Percentiles rank a stretch among this genome's conserved stretches.
phyloP scores from a whole-genome alignment of 2,329 filamentous ascomycete species.

The Clarireedia hainanense region DNA sequence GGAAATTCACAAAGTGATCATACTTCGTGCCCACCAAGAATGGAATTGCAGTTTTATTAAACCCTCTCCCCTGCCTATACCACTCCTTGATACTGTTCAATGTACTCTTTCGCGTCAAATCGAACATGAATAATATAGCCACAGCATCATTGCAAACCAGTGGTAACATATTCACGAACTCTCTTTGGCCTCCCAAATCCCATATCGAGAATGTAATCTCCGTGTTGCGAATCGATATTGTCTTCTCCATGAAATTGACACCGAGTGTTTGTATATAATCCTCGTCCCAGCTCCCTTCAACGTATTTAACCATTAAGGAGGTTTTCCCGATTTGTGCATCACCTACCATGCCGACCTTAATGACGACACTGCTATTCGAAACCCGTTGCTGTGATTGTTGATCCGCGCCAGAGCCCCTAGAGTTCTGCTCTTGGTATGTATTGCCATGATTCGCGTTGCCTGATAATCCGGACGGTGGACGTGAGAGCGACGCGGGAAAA shows the following conservation, averaged over 20 bases:
- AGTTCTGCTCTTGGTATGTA: constrained; percentile 29
- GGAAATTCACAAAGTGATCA: constrained; percentile 98
- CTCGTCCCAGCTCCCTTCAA: constrained; percentile 98
- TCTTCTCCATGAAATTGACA: constrained; percentile 99
- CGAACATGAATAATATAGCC: constrained; percentile 99
- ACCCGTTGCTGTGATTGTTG: constrained; percentile 11
- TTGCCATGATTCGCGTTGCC: constrained; percentile 26
- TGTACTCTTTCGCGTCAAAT: constrained; percentile 94
- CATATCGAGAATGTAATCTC: constrained; percentile 99
- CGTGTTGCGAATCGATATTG: constrained; percentile 97
- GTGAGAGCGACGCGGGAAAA: constrained; percentile 27
- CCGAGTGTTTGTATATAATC: constrained; percentile 98
- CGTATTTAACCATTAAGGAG: constrained; percentile 98
- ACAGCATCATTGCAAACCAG: constrained; percentile 99
- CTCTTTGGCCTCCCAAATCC: constrained; percentile 94
- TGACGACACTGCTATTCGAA: constrained; percentile 69
- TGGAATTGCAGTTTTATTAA: constrained; percentile 99
- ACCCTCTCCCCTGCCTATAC: constrained; percentile 94
- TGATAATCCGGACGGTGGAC: constrained; percentile 28
- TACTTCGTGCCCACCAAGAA: constrained; percentile 98
- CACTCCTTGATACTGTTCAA: constrained; percentile 99
- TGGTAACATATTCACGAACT: constrained; percentile 99
- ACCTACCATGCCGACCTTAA: constrained; percentile 99
- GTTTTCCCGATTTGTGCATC: constrained; percentile 99
- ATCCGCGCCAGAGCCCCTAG: constrained; percentile 21